Conservation (phyloP, 163 green algal genomes). For the Trebouxiophyceae sp. region DNA sequence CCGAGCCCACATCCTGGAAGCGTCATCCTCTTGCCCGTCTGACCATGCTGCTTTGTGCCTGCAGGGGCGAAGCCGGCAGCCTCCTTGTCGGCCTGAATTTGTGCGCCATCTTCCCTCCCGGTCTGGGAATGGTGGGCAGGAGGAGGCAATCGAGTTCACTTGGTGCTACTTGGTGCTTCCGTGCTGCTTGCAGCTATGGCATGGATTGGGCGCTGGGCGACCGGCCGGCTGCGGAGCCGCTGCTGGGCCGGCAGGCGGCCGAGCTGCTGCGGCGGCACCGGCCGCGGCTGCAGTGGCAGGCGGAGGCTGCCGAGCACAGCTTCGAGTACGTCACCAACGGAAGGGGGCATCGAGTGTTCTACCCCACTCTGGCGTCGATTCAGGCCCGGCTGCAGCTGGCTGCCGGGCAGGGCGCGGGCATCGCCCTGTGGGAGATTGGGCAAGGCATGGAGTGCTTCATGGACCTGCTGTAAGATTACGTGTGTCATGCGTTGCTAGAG, state of each 20-base stretch:
- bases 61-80: no score
- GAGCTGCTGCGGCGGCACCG: slow-evolving; percentile 7
- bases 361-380: slow-evolving; percentile 42
- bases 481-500: no score
- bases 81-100: no score
- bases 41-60: no score
- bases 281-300: not conserved
- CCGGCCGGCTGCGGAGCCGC: not conserved
- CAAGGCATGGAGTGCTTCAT: slow-evolving; percentile 61
- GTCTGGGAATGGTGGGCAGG: no score
- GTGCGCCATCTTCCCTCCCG: no score
- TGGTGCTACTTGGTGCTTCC: no score
- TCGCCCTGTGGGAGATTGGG: slow-evolving; percentile 69
- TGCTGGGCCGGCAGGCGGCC: slow-evolving; percentile 23
- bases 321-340: slow-evolving; percentile 30
- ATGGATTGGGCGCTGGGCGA: no score
- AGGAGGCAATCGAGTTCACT: no score
- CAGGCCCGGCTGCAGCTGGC: slow-evolving; percentile 22
- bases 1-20: no score
- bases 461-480: slow-evolving; percentile 41
- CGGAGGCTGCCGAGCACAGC: slow-evolving; percentile 3
- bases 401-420: slow-evolving; percentile 21
- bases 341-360: slow-evolving; percentile 38
- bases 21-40: no score
- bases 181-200: no score